Percentiles rank a stretch among this genome's conserved stretches.
These are phyloP conservation scores for Aspergillus homomorphus DNA, from an alignment of 495 filamentous ascomycete genomes.

Conservation along the genomic window DNA sequence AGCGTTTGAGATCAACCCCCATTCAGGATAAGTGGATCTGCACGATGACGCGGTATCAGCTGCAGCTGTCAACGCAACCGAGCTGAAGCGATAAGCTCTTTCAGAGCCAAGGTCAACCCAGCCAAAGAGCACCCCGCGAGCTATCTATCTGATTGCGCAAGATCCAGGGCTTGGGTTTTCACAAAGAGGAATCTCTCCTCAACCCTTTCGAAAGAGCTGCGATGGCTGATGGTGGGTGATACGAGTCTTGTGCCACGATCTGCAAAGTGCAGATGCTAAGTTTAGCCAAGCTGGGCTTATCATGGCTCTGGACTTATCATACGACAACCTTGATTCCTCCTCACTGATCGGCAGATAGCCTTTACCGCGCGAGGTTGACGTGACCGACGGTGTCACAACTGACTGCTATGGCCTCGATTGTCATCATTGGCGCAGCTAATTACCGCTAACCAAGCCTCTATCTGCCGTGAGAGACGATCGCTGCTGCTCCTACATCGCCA, in stretches of 20 bases:
- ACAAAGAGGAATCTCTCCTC: neutral
- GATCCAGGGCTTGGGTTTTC: neutral
- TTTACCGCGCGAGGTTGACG: neutral
- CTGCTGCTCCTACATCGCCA: neutral
- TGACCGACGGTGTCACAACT: neutral
- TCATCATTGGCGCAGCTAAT: neutral
- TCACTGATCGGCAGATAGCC: neutral
- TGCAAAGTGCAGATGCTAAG: neutral
- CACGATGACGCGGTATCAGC: neutral
- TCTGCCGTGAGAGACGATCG: neutral
- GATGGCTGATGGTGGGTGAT: neutral
- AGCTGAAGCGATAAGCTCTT: neutral
- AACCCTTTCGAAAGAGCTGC: neutral
- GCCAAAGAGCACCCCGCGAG: neutral
- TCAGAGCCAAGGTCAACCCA: neutral
- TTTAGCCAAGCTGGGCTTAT: neutral
- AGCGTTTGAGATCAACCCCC: neutral
- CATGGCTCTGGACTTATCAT: neutral
- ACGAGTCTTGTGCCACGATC: neutral
- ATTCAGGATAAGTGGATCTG: neutral
- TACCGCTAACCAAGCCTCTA: neutral
- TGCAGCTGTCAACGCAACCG: neutral
- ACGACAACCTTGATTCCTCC: neutral
- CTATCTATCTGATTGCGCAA: neutral
- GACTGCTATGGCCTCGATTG: neutral